Evolutionary conservation across 345 rosid species (phyloP).

Genomic region (Reutealis trisperma): DNA sequence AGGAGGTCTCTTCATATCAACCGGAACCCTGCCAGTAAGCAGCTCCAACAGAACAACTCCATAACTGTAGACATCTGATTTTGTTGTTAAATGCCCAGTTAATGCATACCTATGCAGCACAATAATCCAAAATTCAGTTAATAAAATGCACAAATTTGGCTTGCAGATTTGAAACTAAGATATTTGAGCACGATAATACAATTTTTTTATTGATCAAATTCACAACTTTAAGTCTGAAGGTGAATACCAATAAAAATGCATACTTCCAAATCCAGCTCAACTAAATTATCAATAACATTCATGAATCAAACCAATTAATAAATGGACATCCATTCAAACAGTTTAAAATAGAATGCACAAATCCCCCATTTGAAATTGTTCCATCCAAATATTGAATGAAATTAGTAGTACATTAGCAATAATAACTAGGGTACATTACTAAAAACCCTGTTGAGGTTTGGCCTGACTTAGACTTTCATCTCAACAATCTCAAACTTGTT

Average conservation of each 20-base stretch:
- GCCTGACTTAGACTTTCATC: too few species aligned
- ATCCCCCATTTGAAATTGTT: not conserved
- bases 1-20: slow-evolving; percentile 75
- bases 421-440: not conserved
- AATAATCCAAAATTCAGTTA: not conserved
- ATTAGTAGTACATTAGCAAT: not conserved
- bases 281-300: not conserved
- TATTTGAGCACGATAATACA: not conserved
- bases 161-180: not conserved
- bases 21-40: slow-evolving; percentile 86
- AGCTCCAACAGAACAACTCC: slow-evolving; percentile 91
- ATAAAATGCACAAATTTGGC: too few species aligned
- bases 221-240: not conserved
- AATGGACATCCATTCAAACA: not conserved
- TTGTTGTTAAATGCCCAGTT: slow-evolving; percentile 90
- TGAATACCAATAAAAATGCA: not conserved
- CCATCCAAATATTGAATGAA: not conserved
- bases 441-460: too few species aligned
- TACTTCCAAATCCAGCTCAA: not conserved
- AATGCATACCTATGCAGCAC: slow-evolving; percentile 65
- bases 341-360: not conserved
- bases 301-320: not conserved
- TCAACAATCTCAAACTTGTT: too few species aligned
- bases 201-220: not conserved
- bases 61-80: slow-evolving; percentile 92